Conservation (phyloP, 2,329 filamentous ascomycete species). For the Rugonectria rugulosa region DNA sequence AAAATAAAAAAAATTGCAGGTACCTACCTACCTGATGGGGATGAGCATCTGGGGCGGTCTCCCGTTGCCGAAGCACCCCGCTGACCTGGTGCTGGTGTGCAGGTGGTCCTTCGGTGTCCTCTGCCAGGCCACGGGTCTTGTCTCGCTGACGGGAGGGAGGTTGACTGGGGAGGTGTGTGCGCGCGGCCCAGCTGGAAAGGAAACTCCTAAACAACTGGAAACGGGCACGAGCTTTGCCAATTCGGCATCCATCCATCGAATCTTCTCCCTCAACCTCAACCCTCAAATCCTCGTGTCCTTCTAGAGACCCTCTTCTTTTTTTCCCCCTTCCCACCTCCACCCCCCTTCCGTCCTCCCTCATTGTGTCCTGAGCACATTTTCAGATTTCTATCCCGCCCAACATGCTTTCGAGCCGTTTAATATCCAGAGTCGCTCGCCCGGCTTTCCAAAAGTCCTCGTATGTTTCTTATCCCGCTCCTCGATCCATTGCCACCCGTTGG, state of each 20-base stretch:
- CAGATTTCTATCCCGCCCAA: constrained; percentile 44
- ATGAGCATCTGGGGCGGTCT: no score
- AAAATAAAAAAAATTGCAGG: constrained; percentile 29
- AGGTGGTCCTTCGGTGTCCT: no score
- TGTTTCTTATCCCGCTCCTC: constrained; percentile 37
- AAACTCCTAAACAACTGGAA: constrained; percentile 32
- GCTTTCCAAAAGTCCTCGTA: constrained; percentile 63
- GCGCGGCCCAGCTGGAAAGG: no score
- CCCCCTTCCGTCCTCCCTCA: constrained; percentile 21
- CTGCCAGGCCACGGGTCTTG: no score
- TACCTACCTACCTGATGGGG: constrained; percentile 30
- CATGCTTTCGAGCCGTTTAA: constrained; percentile 69
- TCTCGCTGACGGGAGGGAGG: no score
- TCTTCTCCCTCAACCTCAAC: constrained; percentile 28
- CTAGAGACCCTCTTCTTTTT: constrained; percentile 13
- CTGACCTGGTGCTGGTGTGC: constrained; percentile 12
- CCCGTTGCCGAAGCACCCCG: constrained; percentile 39
- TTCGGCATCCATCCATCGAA: constrained; percentile 19
- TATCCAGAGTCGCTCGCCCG: constrained; percentile 65
- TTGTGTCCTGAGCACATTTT: constrained; percentile 38
- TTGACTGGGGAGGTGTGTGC: no score
- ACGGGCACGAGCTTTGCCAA: constrained; percentile 35
- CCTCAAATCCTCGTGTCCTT: constrained; percentile 34
- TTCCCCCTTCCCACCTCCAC: constrained; percentile 20
- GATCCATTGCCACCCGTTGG: constrained; percentile 7